Base-by-base conservation (phyloP, 2,329 filamentous ascomycete species). In the Alternaria ventricosa region DNA sequence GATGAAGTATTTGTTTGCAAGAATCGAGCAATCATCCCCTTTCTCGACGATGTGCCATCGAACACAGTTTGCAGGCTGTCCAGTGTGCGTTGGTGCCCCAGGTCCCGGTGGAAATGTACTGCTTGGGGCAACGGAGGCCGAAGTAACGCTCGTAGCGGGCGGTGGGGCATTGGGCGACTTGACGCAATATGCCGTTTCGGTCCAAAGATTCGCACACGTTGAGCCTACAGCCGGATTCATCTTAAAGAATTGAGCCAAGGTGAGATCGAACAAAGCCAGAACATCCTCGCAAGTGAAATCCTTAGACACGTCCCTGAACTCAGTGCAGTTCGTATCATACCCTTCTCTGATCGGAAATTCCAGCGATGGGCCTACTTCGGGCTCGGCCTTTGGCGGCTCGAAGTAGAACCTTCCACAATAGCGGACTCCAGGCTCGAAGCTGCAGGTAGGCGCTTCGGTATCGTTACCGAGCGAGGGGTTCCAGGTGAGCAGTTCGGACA, bases 331-430 rank as follows among this genome's bases (percentile, higher is more conserved):
- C 53, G 47, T 62, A 58, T 49, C 57, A 47, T 55, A 63, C 60
- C 60, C 60, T 25, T 55, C 55, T 47, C 60, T 58, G 36, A 58
- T 62, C 53, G 47, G 60, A 62, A 55, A 62, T 55, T 58, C 28
- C 28, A 30, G 28, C 28, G 28, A 30, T 30, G 28, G 28, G 28
- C 28, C 28, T 30, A 30, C 28, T 30, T 30, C 28, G 28, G 28
- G 28, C 11, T 30, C 28, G 28, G 28, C 28, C 28, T 30, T 30
- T 30, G 28, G 28, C 1, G 28, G 28, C 28, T 30, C 28, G 28
- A 30, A 30, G 11, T 30, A 30, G 28, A 30, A 30, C 28, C 28
- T 30, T 30, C 28, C 28, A 30, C 28, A 30, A 30, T 30, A 30
- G 25, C 47, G 47, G 22, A 43, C 20, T 30, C 28, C 28, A 30